phyloP scores from a whole-genome alignment of 2,329 filamentous ascomycete genomes.

The Pyrenophora graminea region DNA sequence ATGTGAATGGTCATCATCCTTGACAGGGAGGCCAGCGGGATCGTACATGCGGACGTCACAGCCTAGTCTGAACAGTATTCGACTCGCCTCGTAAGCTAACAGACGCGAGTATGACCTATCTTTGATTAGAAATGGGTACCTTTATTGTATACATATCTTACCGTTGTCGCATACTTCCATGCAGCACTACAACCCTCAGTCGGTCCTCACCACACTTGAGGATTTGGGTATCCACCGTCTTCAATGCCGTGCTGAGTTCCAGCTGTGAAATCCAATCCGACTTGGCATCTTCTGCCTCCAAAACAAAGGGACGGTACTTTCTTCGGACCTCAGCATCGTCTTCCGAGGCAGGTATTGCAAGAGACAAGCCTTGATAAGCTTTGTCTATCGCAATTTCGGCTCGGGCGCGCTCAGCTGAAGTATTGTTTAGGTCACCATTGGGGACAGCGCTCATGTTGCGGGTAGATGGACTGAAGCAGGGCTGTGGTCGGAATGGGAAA shows the following conservation, averaged over 20 bases:
- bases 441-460: not conserved
- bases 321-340: conserved; percentile 54
- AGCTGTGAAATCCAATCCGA: conserved; percentile 62
- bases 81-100: conserved; percentile 62
- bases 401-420: conserved; percentile 21
- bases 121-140: not conserved
- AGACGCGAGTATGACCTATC: conserved; percentile 63
- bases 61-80: conserved; percentile 66
- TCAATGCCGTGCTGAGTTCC: conserved; percentile 59
- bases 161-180: conserved; percentile 61
- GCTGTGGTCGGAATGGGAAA: not conserved
- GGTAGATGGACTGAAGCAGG: not conserved
- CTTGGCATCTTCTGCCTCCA: conserved; percentile 42
- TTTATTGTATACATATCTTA: conserved; percentile 16
- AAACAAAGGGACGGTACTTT: conserved; percentile 63
- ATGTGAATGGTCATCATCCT: conserved; percentile 64
- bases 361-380: conserved; percentile 26
- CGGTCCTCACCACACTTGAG: conserved; percentile 43
- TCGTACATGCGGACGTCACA: conserved; percentile 69
- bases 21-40: conserved; percentile 63
- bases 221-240: conserved; percentile 57
- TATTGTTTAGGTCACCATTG: conserved; percentile 35
- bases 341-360: conserved; percentile 53
- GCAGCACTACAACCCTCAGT: conserved; percentile 63
- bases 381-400: conserved; percentile 18